phyloP scores from a whole-genome alignment of 805 yeast species.

The Wilhelminamyces savonicus region DNA sequence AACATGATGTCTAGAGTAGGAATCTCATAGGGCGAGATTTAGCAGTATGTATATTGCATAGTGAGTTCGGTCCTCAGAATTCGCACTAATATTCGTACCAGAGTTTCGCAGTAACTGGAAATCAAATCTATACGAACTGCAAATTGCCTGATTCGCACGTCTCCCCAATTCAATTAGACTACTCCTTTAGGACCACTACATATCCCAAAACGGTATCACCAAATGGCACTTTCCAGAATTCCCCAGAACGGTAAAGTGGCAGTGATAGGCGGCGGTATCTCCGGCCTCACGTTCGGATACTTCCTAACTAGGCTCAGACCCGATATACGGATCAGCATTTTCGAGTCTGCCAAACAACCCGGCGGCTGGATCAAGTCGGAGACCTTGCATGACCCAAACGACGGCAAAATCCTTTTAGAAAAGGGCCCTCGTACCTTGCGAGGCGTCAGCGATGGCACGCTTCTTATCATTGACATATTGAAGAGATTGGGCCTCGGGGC shows the following conservation, averaged over 20 bases:
- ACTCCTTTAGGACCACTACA: too few species aligned
- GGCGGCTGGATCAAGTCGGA: conserved; percentile 81
- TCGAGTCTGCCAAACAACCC: conserved; percentile 46
- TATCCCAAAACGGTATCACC: too few species aligned
- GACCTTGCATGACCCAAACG: conserved; percentile 16
- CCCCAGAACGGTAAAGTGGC: conserved; percentile 45
- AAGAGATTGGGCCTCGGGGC: conserved; percentile 40
- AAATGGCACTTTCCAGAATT: too few species aligned
- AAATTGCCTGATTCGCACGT: too few species aligned
- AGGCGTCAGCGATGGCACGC: conserved; percentile 75
- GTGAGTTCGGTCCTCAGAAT: too few species aligned
- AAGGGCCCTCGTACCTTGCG: conserved; percentile 90
- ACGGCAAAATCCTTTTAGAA: conserved; percentile 44
- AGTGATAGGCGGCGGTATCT: conserved; percentile 82
- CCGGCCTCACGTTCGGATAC: conserved; percentile 73
- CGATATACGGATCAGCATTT: conserved; percentile 57
- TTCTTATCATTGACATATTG: conserved; percentile 59
- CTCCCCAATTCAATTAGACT: too few species aligned
- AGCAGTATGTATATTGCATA: too few species aligned
- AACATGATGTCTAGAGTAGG: too few species aligned
- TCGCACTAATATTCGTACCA: too few species aligned
- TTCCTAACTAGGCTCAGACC: conserved; percentile 70
- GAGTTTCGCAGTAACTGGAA: too few species aligned
- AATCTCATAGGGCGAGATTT: too few species aligned
- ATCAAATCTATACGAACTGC: too few species aligned